A percentile compares a stretch with the other conserved stretches of the same genome.
Evolutionary conservation across 805 yeast species (phyloP).

Genomic region (Pichia kluyveri): DNA sequence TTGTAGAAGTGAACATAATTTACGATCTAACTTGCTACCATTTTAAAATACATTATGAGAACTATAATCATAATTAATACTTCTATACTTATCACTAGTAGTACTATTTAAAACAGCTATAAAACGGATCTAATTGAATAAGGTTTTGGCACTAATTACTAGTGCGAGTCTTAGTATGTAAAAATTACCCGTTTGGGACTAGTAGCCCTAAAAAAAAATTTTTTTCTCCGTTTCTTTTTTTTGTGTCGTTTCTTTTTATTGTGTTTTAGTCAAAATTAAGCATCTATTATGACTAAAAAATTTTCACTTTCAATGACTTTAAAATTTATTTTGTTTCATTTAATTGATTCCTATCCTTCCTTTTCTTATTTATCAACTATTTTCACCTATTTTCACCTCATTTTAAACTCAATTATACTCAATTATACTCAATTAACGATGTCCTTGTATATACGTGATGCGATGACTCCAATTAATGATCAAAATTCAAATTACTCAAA

Average conservation of each 20-base stretch:
- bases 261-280: background rate
- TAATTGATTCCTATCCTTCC: background rate
- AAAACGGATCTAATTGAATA: no score
- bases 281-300: background rate
- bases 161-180: background rate
- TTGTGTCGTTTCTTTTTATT: background rate
- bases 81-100: no score
- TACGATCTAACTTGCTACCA: no score
- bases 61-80: no score
- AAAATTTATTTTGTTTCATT: no score
- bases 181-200: background rate
- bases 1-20: no score
- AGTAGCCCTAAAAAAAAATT: background rate
- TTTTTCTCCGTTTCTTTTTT: background rate
- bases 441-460: conserved; percentile 4
- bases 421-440: conserved; percentile 4
- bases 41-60: no score
- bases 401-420: conserved; percentile 1
- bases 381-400: background rate
- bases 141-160: background rate
- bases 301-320: background rate
- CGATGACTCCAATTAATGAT: conserved; percentile 7
- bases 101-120: no score
- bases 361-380: background rate
- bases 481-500: background rate